Evolutionary conservation across 805 yeast species (phyloP).

Genomic region (Wickerhamomyces ciferrii): DNA sequence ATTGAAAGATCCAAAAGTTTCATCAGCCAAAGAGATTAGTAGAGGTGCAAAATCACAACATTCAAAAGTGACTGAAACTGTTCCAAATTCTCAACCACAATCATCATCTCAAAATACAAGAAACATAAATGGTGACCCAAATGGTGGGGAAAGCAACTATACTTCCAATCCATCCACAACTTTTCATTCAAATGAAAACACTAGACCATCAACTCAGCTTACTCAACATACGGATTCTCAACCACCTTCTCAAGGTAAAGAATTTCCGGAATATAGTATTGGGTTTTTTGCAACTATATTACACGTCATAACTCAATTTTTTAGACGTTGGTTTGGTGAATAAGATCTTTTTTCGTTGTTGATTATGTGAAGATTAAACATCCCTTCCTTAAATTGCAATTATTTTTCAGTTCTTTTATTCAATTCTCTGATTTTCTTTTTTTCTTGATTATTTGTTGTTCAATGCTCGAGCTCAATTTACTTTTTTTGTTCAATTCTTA

Average conservation of each 20-base stretch:
- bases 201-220: neutral
- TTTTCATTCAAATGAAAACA: neutral
- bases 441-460: too few species aligned
- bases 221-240: neutral
- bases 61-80: neutral
- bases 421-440: too few species aligned
- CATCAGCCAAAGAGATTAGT: neutral
- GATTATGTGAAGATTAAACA: too few species aligned
- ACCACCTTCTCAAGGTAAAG: neutral
- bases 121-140: neutral
- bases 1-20: too few species aligned
- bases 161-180: neutral
- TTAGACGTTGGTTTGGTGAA: constrained; percentile 17
- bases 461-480: too few species aligned
- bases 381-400: too few species aligned
- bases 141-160: neutral
- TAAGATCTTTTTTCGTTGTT: too few species aligned
- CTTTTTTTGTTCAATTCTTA: too few species aligned
- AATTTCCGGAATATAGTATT: constrained; percentile 5
- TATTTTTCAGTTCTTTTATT: too few species aligned
- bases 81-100: neutral
- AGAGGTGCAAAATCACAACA: neutral
- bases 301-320: constrained; percentile 18
- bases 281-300: constrained; percentile 17
- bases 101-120: neutral